Conservation (phyloP, 192 early-diverging fungal genomes). For the Jimgerdemannia lactiflua region DNA sequence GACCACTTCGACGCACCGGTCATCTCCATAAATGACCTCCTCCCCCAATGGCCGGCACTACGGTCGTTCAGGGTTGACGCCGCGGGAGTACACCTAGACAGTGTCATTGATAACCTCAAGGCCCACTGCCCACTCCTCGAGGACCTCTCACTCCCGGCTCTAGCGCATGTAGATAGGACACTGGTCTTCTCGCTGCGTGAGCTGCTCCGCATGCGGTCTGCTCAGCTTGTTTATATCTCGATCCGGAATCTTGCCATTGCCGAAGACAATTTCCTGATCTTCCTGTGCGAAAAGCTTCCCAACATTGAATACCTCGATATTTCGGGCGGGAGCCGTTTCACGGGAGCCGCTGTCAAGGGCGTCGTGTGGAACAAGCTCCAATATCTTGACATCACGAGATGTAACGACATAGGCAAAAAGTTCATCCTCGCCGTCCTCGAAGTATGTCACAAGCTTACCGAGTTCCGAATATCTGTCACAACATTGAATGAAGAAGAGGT, state of each 20-base stretch:
- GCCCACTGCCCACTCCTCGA: neutral
- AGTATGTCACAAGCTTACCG: neutral
- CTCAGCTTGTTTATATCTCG: neutral
- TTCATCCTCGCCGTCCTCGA: neutral
- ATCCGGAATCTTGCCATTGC: neutral
- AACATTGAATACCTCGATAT: neutral
- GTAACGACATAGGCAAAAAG: neutral
- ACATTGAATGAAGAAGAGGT: neutral
- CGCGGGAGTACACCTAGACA: neutral
- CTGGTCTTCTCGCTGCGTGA: neutral
- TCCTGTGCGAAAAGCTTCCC: neutral
- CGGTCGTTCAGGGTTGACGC: neutral
- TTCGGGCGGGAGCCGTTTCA: neutral
- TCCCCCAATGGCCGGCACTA: neutral
- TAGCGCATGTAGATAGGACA: neutral
- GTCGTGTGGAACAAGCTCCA: neutral
- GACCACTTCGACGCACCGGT: neutral
- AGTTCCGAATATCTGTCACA: neutral
- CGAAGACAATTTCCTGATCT: neutral
- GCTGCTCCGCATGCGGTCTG: neutral
- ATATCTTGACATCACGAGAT: neutral
- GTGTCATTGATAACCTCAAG: neutral
- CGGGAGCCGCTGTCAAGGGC: neutral
- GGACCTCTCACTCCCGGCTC: neutral
- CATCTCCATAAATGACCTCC: neutral